Evolutionary conservation across 1,284 basidiomycete genomes (phyloP).

Genomic region (Irpex rosettiformis): DNA sequence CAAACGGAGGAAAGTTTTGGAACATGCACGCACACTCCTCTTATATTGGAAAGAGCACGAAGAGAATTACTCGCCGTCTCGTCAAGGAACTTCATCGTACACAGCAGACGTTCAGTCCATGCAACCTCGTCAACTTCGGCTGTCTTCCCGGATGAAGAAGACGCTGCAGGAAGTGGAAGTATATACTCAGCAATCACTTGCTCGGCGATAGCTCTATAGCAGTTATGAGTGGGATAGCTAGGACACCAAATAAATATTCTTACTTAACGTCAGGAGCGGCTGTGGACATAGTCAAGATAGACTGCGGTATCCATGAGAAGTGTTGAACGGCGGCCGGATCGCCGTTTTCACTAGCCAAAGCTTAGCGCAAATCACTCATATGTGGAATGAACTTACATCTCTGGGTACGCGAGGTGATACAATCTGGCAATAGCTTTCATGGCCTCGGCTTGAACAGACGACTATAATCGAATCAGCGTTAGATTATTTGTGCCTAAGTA

Average conservation of each 20-base stretch:
- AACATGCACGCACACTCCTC: conserved; percentile 43
- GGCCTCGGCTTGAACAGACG: conserved; percentile 80
- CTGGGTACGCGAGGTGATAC: conserved; percentile 81
- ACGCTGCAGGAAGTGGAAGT: conserved; percentile 68
- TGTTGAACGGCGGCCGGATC: conserved; percentile 73
- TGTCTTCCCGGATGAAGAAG: conserved; percentile 44
- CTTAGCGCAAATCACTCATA: conserved; percentile 7
- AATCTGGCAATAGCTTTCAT: conserved; percentile 76
- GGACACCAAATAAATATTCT: too few species aligned
- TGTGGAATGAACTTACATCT: conserved; percentile 65
- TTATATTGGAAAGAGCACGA: conserved; percentile 60
- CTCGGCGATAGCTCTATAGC: conserved; percentile 54
- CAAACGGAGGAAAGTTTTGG: neutral
- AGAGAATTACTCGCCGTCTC: conserved; percentile 56
- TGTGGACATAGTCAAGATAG: conserved; percentile 56
- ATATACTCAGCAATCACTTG: conserved; percentile 72
- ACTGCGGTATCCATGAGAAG: conserved; percentile 93
- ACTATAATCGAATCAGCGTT: conserved; percentile 40
- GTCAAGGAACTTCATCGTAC: conserved; percentile 72
- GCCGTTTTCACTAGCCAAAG: conserved; percentile 67
- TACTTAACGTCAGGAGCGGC: conserved; percentile 58
- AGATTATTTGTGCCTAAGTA: too few species aligned
- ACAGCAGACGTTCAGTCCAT: conserved; percentile 85
- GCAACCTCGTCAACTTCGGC: conserved; percentile 69
- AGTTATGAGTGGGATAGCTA: neutral